phyloP scores from a whole-genome alignment of 1,284 basidiomycete genomes.

The Cystobasidium sp. region DNA sequence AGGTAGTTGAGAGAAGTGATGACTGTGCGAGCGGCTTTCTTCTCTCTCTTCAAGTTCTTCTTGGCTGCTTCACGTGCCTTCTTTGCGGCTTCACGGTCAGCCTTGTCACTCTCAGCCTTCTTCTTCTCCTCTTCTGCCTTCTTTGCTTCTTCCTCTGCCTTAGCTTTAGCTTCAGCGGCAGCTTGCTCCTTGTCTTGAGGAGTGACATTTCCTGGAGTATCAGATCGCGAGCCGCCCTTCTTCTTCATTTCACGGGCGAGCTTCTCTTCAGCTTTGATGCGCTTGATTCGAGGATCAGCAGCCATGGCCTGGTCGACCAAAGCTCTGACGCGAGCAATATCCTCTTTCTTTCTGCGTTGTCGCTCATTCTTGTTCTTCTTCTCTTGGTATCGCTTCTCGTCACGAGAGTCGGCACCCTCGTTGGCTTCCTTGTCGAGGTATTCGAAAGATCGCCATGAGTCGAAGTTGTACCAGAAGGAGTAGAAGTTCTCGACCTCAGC shows the following conservation, averaged over 20 bases:
- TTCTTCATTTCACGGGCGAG: conserved; percentile 93
- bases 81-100: conserved; percentile 81
- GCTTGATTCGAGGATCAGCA: conserved; percentile 92
- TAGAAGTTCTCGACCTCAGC: conserved; percentile 90
- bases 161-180: conserved; percentile 74
- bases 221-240: conserved; percentile 61
- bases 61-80: conserved; percentile 77
- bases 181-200: conserved; percentile 65
- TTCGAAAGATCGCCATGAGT: conserved; percentile 97
- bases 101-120: conserved; percentile 56
- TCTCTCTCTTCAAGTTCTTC: conserved; percentile 63
- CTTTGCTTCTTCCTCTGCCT: conserved; percentile 80
- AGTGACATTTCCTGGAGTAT: conserved; percentile 62
- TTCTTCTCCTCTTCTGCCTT: conserved; percentile 65
- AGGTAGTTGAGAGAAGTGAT: conserved; percentile 66
- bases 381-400: conserved; percentile 98
- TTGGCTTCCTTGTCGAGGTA: conserved; percentile 98
- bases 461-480: conserved; percentile 99
- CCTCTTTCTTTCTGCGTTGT: conserved; percentile 95
- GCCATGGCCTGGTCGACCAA: conserved; percentile 86
- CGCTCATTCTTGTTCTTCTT: conserved; percentile 99
- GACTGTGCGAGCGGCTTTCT: conserved; percentile 61
- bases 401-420: conserved; percentile 96
- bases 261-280: conserved; percentile 96
- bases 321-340: conserved; percentile 83